Evolutionary conservation across 2,329 filamentous ascomycete genomes (phyloP).

Genomic region (Balansia obtecta): DNA sequence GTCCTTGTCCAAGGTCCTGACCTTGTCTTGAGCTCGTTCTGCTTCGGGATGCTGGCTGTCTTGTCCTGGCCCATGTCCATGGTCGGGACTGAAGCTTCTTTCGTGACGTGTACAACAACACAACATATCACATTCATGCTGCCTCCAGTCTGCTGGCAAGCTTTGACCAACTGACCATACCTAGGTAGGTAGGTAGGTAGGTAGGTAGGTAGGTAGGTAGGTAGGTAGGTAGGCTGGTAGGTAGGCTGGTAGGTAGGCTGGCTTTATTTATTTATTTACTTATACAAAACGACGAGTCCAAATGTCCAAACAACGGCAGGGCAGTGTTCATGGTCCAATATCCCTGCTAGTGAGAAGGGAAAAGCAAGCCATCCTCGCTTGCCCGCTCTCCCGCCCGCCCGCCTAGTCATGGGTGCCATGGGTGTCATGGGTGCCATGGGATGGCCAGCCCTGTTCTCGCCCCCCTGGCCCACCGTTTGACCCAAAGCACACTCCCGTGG

Average conservation of each 20-base stretch:
- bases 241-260: too few species aligned
- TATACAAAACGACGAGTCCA: background rate
- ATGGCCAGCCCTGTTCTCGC: background rate
- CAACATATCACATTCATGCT: background rate
- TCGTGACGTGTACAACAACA: background rate
- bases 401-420: conserved; percentile 2
- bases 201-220: too few species aligned
- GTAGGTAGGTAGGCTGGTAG: too few species aligned
- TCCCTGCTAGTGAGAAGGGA: conserved; percentile 1
- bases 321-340: background rate
- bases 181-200: background rate
- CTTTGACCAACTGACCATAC: too few species aligned
- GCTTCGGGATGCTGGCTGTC: background rate
- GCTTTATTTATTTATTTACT: background rate
- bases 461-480: background rate
- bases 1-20: background rate
- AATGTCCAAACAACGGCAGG: background rate
- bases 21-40: background rate
- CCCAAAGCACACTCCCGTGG: background rate
- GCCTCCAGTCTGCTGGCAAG: too few species aligned
- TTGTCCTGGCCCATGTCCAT: background rate
- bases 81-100: background rate
- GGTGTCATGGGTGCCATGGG: background rate
- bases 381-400: conserved; percentile 1
- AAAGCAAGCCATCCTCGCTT: conserved; percentile 4